Percentiles rank a stretch among this genome's conserved stretches.
Evolutionary conservation across 177 flowering plant species (phyloP).

Genomic region (Vitis hybrid): DNA sequence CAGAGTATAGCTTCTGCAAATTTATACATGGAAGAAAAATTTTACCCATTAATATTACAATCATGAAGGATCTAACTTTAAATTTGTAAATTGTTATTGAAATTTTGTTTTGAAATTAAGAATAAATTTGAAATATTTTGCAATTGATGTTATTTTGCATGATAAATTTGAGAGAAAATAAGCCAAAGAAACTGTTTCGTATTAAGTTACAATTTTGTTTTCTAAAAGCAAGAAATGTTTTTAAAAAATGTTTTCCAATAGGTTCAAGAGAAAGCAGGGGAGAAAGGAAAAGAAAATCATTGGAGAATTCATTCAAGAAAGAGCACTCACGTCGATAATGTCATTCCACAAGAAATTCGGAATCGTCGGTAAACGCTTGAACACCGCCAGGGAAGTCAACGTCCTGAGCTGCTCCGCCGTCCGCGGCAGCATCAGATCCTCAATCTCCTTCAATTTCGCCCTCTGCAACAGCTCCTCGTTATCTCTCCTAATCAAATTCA

Average conservation of each 20-base stretch:
- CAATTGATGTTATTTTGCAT: too few species aligned
- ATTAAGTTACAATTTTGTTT: too few species aligned
- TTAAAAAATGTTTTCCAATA: too few species aligned
- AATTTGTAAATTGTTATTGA: neutral
- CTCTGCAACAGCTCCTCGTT: constrained; percentile 39
- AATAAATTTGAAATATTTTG: neutral
- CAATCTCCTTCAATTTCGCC: constrained; percentile 36
- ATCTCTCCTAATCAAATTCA: constrained; percentile 48
- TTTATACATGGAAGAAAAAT: neutral
- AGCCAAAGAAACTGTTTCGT: too few species aligned
- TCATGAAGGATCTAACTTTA: too few species aligned
- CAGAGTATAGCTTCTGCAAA: constrained; percentile 52
- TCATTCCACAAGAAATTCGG: constrained; percentile 68
- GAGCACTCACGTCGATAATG: constrained; percentile 37
- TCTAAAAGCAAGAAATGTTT: too few species aligned
- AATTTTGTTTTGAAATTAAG: neutral
- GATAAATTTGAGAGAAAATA: too few species aligned
- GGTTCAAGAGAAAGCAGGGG: neutral
- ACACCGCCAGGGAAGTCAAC: constrained; percentile 33
- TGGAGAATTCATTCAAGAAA: neutral
- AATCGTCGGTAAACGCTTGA: constrained; percentile 15
- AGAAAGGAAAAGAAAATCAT: neutral
- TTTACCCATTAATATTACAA: too few species aligned
- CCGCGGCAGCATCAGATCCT: constrained; percentile 61
- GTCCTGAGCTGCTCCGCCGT: constrained; percentile 41